These are phyloP conservation scores for Lentinula novae-zelandiae DNA, from an alignment of 1,284 basidiomycete genomes.

Conservation along the genomic window DNA sequence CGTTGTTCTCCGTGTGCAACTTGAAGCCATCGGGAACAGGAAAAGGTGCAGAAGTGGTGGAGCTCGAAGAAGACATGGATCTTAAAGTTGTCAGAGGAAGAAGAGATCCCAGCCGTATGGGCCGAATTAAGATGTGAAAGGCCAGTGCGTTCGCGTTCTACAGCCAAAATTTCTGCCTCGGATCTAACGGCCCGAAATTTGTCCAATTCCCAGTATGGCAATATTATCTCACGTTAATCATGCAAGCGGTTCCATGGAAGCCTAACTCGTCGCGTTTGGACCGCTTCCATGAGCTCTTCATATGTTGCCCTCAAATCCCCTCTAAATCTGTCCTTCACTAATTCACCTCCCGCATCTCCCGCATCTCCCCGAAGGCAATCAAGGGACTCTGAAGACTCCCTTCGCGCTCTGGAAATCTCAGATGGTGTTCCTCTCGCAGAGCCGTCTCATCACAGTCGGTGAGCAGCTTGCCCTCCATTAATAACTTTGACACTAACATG, in stretches of 20 bases:
- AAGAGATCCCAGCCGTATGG: not conserved
- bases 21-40: constrained; percentile 71
- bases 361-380: constrained; percentile 30
- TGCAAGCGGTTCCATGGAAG: not conserved
- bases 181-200: not conserved
- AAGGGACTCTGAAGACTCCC: constrained; percentile 67
- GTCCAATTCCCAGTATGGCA: not conserved
- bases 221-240: not conserved
- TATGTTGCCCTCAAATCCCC: constrained; percentile 15
- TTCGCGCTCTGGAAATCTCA: constrained; percentile 73
- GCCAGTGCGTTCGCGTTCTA: not conserved
- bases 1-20: constrained; percentile 82
- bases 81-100: not conserved
- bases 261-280: not conserved
- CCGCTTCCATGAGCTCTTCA: constrained; percentile 14
- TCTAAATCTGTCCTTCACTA: constrained; percentile 1
- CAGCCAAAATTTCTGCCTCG: not conserved
- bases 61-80: constrained; percentile 2
- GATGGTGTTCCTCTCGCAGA: constrained; percentile 48
- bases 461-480: constrained; percentile 1
- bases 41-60: constrained; percentile 15
- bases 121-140: not conserved
- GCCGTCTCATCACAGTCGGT: constrained; percentile 30
- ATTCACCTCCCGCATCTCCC: constrained; percentile 7
- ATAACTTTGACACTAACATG: not conserved